Conservation (phyloP, 2,329 filamentous ascomycete species). For the Thermomyces lanuginosus region DNA sequence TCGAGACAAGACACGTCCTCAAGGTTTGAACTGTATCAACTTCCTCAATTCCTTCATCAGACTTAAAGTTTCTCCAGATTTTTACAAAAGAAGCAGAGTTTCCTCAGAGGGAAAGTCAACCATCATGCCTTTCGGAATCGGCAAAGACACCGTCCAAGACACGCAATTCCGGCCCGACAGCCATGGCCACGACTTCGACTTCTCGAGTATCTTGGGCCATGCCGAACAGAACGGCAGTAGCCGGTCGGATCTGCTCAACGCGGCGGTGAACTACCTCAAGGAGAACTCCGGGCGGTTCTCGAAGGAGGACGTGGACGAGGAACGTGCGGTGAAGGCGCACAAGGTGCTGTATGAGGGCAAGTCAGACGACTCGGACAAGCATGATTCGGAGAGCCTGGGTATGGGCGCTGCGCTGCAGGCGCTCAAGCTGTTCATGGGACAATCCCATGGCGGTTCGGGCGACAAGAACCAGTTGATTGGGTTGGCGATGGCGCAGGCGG, state of each 20-base stretch:
- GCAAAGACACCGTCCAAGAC: too few relatives aligned
- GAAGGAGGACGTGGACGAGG: conserved; percentile 42
- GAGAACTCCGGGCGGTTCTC: conserved; percentile 33
- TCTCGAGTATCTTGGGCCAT: conserved; percentile 19
- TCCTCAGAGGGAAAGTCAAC: too few relatives aligned
- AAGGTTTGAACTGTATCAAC: too few relatives aligned
- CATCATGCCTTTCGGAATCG: too few relatives aligned
- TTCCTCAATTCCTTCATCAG: too few relatives aligned
- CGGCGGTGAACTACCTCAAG: conserved; percentile 38
- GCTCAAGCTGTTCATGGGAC: conserved; percentile 56
- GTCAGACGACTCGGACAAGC: conserved; percentile 30
- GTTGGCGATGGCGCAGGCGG: conserved; percentile 74
- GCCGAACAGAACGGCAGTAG: conserved; percentile 38
- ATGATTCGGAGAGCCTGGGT: conserved; percentile 31
- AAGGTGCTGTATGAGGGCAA: conserved; percentile 52
- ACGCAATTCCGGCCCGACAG: conserved; percentile 6
- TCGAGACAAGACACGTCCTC: too few relatives aligned
- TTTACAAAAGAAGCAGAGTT: too few relatives aligned
- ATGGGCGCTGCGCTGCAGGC: conserved; percentile 38
- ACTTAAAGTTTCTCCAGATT: too few relatives aligned
- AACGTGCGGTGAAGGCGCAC: conserved; percentile 56
- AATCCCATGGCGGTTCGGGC: conserved; percentile 20
- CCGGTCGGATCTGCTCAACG: conserved; percentile 36
- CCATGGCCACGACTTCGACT: conserved; percentile 5
- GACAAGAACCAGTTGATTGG: conserved; percentile 68